A percentile compares a stretch with the other conserved stretches of the same genome.
Evolutionary conservation across 2,329 filamentous ascomycete genomes (phyloP).

Genomic region (Nemania sp.): DNA sequence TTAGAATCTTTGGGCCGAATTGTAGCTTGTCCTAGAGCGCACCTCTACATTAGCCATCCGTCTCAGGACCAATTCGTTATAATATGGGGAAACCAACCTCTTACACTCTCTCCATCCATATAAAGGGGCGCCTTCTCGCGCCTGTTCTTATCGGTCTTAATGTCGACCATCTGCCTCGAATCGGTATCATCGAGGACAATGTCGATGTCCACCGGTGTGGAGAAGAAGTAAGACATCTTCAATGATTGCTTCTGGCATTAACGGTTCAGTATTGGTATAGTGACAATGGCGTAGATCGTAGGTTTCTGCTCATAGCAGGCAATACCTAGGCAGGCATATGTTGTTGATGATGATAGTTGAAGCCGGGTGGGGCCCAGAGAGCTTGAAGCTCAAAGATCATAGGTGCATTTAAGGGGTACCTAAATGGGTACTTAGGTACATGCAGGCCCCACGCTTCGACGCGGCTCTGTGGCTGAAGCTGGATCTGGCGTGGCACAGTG

Average conservation of each 20-base stretch:
- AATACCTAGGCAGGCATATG: too few relatives aligned
- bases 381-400: not conserved
- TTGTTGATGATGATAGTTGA: conserved; percentile 12
- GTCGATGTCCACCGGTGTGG: conserved; percentile 97
- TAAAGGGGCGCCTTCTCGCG: conserved; percentile 96
- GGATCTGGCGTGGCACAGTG: conserved; percentile 13
- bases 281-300: not conserved
- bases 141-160: conserved; percentile 97
- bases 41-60: not conserved
- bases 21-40: conserved; percentile 79
- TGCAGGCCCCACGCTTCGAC: too few relatives aligned
- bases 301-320: conserved; percentile 8
- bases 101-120: conserved; percentile 94
- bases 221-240: conserved; percentile 95
- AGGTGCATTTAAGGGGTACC: conserved; percentile 3
- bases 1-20: conserved; percentile 97
- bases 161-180: conserved; percentile 91
- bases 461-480: conserved; percentile 17
- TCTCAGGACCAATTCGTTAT: not conserved
- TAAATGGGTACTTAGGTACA: not conserved
- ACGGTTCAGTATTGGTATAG: conserved; percentile 5
- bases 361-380: conserved; percentile 14
- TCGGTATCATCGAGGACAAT: conserved; percentile 95
- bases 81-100: conserved; percentile 19
- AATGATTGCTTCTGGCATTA: conserved; percentile 7